A percentile compares a stretch with the other conserved stretches of the same genome.
phyloP scores from a whole-genome alignment of 2,329 filamentous ascomycete genomes.

The Penicillium corylophilum region DNA sequence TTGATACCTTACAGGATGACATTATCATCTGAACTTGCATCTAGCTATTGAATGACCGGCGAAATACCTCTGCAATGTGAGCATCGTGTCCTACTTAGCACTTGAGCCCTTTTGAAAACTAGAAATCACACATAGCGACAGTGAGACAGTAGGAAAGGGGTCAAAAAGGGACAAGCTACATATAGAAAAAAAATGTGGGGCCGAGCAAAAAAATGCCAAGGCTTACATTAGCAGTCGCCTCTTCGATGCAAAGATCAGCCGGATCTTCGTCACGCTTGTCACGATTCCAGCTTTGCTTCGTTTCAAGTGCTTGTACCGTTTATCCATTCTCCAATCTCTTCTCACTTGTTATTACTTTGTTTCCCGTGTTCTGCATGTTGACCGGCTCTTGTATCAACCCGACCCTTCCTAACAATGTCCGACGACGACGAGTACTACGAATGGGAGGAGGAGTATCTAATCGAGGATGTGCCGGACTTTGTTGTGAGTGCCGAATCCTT shows the following conservation, averaged over 20 bases:
- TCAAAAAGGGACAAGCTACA: not conserved
- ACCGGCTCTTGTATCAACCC: not conserved
- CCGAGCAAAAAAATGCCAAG: constrained; percentile 22
- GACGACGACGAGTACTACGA: constrained; percentile 41
- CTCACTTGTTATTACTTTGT: not conserved
- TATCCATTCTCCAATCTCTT: not conserved
- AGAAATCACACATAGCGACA: not conserved
- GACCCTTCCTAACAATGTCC: constrained; percentile 29
- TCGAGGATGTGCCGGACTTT: constrained; percentile 38
- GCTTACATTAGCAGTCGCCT: constrained; percentile 23
- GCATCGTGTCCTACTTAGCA: too few relatives aligned
- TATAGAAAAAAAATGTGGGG: constrained; percentile 14
- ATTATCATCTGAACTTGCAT: too few relatives aligned
- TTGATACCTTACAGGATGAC: too few relatives aligned
- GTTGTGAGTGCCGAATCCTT: constrained; percentile 27
- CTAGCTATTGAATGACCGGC: too few relatives aligned
- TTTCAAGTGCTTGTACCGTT: constrained; percentile 1
- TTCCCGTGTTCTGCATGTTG: not conserved
- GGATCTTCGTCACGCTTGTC: constrained; percentile 11
- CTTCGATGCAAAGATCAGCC: constrained; percentile 17
- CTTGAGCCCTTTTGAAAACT: not conserved
- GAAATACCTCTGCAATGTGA: too few relatives aligned
- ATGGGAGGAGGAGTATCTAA: constrained; percentile 35
- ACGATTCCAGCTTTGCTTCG: constrained; percentile 9
- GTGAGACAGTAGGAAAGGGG: not conserved